Evolutionary conservation across 2,329 filamentous ascomycete species (phyloP), one percentile per base, ranked within the genome.

Genomic region (Sarocladiaceae sp.): DNA sequence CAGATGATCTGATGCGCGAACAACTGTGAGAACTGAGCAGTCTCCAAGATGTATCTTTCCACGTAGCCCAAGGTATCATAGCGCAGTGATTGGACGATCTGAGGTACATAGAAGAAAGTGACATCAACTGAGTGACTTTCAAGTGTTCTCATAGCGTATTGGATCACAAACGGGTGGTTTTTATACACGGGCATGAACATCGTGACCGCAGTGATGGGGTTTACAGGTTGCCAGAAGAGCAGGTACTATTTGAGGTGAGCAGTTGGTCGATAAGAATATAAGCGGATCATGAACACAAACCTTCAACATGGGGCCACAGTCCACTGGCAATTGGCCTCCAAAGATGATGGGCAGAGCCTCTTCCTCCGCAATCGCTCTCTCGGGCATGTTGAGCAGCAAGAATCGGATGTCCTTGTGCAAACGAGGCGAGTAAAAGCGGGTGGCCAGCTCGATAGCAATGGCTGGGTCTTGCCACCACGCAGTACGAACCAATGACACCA

Each of bases 1-100:
- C 95, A 99, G 65, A 99, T 99, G 59, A 99, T 97, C 63, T 99
- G 94, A 67, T 99, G 95, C 2, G 95, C 93, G 69, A 99, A 99
- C 8, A 97, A 74, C 68, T 97, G 94, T n/a, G 94, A 97, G 64
- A 96, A 92, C 61, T 95, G 93, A 1, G 92, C 94, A 1, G 95
- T 97, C 71, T 99, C 94, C 15, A 97, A 78, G 52, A 99, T 97
- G 64, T 97, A 99, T 40, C 93, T 83, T 69, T 97, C 91, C 2
- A 97, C 92, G 64, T 99, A 99, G 52, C 94, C 94, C 22, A 99
- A 77, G 12, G 80, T 82, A 74, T 99, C 94, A 62, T 97, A 97
- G 51, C 94, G 87, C 39, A 99, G 79, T 39, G 90, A 88, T 67
- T 99, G 94, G 13, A 99, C 94, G 60, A 99, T 95, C 66, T 99